Conservation (phyloP, 805 yeast genomes). For the Ogataea haglerorum region DNA sequence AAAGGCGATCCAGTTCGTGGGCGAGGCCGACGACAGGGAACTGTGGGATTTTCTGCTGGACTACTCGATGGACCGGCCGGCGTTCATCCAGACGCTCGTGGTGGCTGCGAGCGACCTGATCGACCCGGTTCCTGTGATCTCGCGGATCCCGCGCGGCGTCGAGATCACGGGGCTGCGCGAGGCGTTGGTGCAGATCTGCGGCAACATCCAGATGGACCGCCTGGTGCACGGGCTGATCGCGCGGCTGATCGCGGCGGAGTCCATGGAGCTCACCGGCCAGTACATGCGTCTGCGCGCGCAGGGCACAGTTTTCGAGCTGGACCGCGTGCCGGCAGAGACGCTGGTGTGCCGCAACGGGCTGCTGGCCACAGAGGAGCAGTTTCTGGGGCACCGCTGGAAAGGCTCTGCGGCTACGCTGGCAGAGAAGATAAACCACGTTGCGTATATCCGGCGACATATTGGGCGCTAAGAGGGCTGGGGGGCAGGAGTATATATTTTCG, state of each 20-base stretch:
- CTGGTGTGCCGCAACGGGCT: not conserved
- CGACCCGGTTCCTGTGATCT: conserved; percentile 67
- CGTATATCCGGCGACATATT: conserved; percentile 25
- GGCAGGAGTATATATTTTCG: not conserved
- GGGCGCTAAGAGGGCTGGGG: conserved; percentile 1
- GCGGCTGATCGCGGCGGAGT: conserved; percentile 52
- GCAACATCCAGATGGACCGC: conserved; percentile 55
- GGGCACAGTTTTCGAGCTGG: conserved; percentile 34
- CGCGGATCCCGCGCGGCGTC: conserved; percentile 58
- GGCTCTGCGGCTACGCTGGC: conserved; percentile 23
- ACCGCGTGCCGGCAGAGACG: conserved; percentile 1
- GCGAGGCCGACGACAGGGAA: conserved; percentile 63
- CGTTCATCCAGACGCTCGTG: conserved; percentile 71
- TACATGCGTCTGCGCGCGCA: conserved; percentile 29
- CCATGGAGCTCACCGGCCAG: conserved; percentile 34
- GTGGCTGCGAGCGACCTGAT: conserved; percentile 62
- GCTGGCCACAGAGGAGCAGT: conserved; percentile 29
- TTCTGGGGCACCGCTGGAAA: conserved; percentile 31
- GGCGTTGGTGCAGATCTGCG: conserved; percentile 58
- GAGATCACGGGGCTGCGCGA: conserved; percentile 62
- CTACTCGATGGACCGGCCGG: conserved; percentile 67
- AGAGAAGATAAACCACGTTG: conserved; percentile 33
- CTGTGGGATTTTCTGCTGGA: conserved; percentile 75
- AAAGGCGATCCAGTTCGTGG: conserved; percentile 77
- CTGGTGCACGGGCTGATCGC: conserved; percentile 54